These are phyloP conservation scores for Xylariales sp. DNA, from an alignment of 2,329 filamentous ascomycete genomes.

Conservation along the genomic window DNA sequence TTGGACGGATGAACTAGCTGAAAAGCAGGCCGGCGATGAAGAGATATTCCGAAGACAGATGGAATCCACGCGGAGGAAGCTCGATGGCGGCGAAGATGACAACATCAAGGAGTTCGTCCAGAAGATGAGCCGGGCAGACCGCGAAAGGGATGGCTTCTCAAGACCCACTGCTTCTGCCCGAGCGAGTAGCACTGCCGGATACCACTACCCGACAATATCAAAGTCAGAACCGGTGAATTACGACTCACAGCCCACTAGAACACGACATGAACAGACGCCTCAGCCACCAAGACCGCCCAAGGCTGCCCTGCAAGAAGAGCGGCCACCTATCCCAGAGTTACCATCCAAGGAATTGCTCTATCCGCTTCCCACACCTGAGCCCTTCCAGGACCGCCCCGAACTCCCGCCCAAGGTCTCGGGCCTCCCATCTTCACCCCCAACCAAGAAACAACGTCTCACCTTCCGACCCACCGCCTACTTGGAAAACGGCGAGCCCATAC, in stretches of 20 bases:
- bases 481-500: conserved; percentile 81
- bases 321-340: conserved; percentile 18
- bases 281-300: conserved; percentile 37
- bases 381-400: conserved; percentile 13
- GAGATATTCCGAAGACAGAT: conserved; percentile 46
- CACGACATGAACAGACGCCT: conserved; percentile 15
- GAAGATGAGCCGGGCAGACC: conserved; percentile 13
- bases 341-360: conserved; percentile 27
- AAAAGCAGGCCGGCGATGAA: conserved; percentile 31
- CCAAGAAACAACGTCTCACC: conserved; percentile 52
- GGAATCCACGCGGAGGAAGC: conserved; percentile 44
- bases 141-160: conserved; percentile 15
- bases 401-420: conserved; percentile 28
- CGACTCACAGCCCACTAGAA: conserved; percentile 22
- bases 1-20: conserved; percentile 30
- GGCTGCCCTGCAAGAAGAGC: conserved; percentile 1
- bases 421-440: conserved; percentile 14
- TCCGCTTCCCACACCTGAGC: conserved; percentile 10
- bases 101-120: conserved; percentile 22
- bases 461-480: conserved; percentile 84
- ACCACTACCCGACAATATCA: conserved; percentile 54
- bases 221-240: conserved; percentile 46
- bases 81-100: conserved; percentile 29
- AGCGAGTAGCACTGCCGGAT: conserved; percentile 32
- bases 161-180: conserved; percentile 14